Conservation (phyloP, 441 rosid genomes). For the Biscutella laevigata region DNA sequence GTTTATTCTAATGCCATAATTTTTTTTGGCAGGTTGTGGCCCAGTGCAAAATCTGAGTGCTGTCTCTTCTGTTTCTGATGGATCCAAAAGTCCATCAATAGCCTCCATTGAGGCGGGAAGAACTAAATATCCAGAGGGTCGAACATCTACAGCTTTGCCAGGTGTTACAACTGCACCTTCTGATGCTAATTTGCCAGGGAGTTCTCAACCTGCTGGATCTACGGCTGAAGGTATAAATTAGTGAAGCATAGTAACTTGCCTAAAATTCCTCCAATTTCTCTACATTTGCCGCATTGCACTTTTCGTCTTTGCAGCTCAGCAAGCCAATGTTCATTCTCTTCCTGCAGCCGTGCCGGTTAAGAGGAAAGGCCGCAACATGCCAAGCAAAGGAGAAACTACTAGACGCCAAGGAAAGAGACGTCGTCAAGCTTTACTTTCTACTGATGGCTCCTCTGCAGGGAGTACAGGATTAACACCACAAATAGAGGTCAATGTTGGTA, state of each 20-base stretch:
- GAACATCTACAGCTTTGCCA: neutral
- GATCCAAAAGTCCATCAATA: constrained; percentile 9
- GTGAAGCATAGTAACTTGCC: constrained; percentile 1
- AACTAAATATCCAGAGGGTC: constrained; percentile 2
- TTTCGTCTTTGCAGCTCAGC: constrained; percentile 30
- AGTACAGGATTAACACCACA: constrained; percentile 20
- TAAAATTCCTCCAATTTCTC: neutral
- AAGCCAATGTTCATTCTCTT: constrained; percentile 23
- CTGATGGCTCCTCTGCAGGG: constrained; percentile 42
- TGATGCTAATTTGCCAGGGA: constrained; percentile 19
- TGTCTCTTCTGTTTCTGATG: constrained; percentile 18
- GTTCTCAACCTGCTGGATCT: constrained; percentile 16
- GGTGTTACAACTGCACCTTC: constrained; percentile 10
- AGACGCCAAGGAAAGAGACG: constrained; percentile 72
- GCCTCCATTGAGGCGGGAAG: constrained; percentile 12
- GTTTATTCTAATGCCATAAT: neutral
- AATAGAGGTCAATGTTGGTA: constrained; percentile 26
- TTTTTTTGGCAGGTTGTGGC: constrained; percentile 13
- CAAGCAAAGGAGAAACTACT: constrained; percentile 44
- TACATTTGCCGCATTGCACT: neutral
- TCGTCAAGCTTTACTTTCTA: constrained; percentile 28
- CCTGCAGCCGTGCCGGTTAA: constrained; percentile 28
- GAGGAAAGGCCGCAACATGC: constrained; percentile 47
- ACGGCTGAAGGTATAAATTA: constrained; percentile 24
- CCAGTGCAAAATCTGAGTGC: constrained; percentile 11